Evolutionary conservation across 2,329 filamentous ascomycete genomes (phyloP), one percentile per base, ranked within the genome.

Genomic region (Penicillium sp.): DNA sequence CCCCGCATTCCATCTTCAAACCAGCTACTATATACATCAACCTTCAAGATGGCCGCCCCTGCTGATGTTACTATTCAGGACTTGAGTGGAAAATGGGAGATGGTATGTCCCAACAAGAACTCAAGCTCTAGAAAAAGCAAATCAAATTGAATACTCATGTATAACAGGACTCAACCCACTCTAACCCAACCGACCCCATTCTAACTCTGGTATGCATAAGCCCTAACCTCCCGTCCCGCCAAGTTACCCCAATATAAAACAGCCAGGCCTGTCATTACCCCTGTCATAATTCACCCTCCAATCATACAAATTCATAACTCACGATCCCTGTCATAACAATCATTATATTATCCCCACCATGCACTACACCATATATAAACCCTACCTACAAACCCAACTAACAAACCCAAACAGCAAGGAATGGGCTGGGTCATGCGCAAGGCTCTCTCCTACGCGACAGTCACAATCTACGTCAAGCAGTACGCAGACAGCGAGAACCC

Each of bases 401-500:
- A 61, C 50, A 42, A 27, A n/a, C 7, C 23, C 8, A 41, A 52
- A 50, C 57, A 79, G 66, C 88, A 91, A 79, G 86, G 86, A 68
- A 78, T 91, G 57, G 78, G 84, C 72, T 93, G 83, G 82, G 64
- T 92, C 48, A 81, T 82, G 47, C 89, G 90, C 74, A 91, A 87
- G 77, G 84, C 82, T 57, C 84, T 95, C 71, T 74, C 79, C 63
- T 71, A 86, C 32, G 88, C 90, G 32, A 87, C 85, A 44, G 76
- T 96, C 51, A 87, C 84, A 35, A 81, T 92, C 59, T 71, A 81
- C 58, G 72, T 89, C 51, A 83, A 80, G 64, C 77, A 86, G 70
- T 83, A 79, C 69, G 68, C 69, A 34, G 75, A 76, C 55, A 65
- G 76, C 15, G 57, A 61, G 4, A 61, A 71, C 54, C 75, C 79